phyloP scores from a whole-genome alignment of 805 yeast species.

The Soucietia sequanensis region DNA sequence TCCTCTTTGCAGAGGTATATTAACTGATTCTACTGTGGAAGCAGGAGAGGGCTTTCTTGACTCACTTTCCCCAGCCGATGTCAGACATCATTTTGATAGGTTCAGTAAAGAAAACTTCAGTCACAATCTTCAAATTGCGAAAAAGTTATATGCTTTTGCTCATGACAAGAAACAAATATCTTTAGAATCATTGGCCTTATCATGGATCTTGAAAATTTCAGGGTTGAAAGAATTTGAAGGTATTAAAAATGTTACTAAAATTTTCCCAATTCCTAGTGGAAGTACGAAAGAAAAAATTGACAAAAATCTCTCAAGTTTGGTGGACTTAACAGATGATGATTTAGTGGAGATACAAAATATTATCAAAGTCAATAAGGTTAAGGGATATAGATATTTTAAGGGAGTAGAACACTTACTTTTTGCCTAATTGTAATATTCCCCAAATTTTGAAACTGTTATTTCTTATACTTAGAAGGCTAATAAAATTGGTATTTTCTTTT shows the following conservation, averaged over 20 bases:
- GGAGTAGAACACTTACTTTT: too few species aligned
- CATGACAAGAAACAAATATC: conserved; percentile 45
- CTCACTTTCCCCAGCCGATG: conserved; percentile 57
- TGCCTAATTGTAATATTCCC: too few species aligned
- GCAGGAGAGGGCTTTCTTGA: conserved; percentile 25
- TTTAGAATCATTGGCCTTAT: conserved; percentile 52
- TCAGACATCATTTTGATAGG: conserved; percentile 51
- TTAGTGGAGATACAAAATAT: conserved; percentile 51
- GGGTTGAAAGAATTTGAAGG: conserved; percentile 55
- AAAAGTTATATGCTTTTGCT: conserved; percentile 51
- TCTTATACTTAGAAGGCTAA: too few species aligned
- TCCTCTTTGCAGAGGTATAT: conserved; percentile 76
- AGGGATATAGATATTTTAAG: conserved; percentile 62
- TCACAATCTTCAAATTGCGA: conserved; percentile 51
- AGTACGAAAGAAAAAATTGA: conserved; percentile 57
- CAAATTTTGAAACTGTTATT: too few species aligned
- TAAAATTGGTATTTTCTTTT: too few species aligned
- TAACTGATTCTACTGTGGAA: conserved; percentile 60
- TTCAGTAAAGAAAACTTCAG: conserved; percentile 57
- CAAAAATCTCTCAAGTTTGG: conserved; percentile 51
- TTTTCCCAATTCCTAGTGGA: conserved; percentile 82
- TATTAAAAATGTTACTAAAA: conserved; percentile 43
- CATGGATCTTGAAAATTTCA: conserved; percentile 57
- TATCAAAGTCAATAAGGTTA: conserved; percentile 39
- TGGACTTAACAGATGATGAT: conserved; percentile 53